Evolutionary conservation across 2,329 filamentous ascomycete genomes (phyloP).

Genomic region (Talaromyces sp.): DNA sequence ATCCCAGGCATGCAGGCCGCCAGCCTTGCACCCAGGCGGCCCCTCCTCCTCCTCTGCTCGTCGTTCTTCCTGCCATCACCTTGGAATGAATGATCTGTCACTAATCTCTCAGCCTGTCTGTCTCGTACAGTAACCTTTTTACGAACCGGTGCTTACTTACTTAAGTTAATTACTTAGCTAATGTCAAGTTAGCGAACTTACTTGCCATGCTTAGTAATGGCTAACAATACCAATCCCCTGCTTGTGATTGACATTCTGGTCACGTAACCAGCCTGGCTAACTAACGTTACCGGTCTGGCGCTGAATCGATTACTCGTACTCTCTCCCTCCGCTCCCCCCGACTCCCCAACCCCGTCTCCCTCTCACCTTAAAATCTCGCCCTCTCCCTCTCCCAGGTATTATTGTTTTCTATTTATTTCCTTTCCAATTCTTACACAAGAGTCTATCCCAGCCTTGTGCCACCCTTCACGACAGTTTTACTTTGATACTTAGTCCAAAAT

Average conservation of each 20-base stretch:
- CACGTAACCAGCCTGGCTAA: background rate
- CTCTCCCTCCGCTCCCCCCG: background rate
- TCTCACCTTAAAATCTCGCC: background rate
- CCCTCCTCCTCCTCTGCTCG: background rate
- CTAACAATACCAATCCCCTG: background rate
- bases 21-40: background rate
- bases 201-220: background rate
- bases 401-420: background rate
- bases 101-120: background rate
- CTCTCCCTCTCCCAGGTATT: background rate
- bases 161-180: too few relatives aligned
- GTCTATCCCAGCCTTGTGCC: background rate
- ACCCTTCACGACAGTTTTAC: too few relatives aligned
- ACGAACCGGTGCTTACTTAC: too few relatives aligned
- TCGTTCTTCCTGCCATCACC: background rate
- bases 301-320: conserved; percentile 3
- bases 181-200: too few relatives aligned
- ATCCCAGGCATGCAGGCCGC: background rate
- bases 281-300: background rate
- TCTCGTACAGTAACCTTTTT: background rate
- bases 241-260: conserved; percentile 7
- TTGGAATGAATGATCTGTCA: too few relatives aligned
- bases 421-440: background rate
- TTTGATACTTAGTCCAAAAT: background rate
- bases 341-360: conserved; percentile 15